Evolutionary conservation across 352 stramenopile species (phyloP), one percentile per base, ranked within the genome.

Genomic region (Phytophthora pisi): DNA sequence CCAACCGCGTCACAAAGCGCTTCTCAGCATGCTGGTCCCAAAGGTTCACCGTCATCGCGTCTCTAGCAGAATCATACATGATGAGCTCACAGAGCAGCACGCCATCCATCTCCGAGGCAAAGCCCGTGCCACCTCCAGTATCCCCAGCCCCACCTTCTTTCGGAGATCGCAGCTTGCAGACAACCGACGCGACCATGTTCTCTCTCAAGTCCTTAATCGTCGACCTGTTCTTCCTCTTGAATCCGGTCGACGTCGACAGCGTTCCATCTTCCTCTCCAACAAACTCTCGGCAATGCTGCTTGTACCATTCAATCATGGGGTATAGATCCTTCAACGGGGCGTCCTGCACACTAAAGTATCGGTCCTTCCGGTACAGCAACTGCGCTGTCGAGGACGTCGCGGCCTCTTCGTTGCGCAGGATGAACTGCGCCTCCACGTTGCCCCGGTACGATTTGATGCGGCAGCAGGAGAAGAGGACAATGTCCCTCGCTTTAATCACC

Each of bases 251-350:
- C 24, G 18, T 23, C 26, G 43, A 7, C 15, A 18, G 38, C 3
- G 20, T 1, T 26, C 18, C 56, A 20, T 62, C 43, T 13, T 70
- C 56, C 0, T 45, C 34, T 1, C 72, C 47, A 18, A 77, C 40
- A 58, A 90, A 77, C 51, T 81, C 64, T 51, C 78, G 62, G 54
- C 77, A 81, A 62, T 88, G 65, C 42, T 79, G 66, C 28, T 89
- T 88, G 64, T 89, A 86, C 78, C 81, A 89, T 54, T 88, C 77
- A 68, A 91, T 85, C 79, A 89, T 89, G 1, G 75, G 72, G 54
- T 86, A 91, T 15, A 90, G 36, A 34, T 85, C 72, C 18, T 79
- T 80, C 30, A 92, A 42, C 7, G 61, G 70, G 5, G 85, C 78
- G 26, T 85, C 77, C 45, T 72, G 71, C 2, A 79, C 88, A 63